Evolutionary conservation across 1,284 basidiomycete genomes (phyloP).

Genomic region (Hemileia vastatrix): DNA sequence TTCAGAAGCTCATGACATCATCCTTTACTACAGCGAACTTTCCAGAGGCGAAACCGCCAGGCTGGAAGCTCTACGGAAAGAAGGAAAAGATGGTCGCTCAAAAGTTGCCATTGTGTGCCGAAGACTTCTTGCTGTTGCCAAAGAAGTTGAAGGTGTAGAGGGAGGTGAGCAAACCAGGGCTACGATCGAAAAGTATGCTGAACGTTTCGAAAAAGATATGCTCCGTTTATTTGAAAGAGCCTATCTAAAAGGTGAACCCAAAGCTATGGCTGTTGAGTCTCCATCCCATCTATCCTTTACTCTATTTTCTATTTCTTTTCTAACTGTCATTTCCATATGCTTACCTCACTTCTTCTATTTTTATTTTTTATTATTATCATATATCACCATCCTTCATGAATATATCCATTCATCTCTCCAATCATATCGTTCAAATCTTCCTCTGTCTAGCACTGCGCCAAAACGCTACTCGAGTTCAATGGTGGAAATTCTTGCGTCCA

Average conservation of each 20-base stretch:
- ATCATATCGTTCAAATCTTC: no score
- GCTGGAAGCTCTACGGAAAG: constrained; percentile 71
- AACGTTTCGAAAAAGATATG: constrained; percentile 98
- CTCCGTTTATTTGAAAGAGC: constrained; percentile 87
- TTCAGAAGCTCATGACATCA: constrained; percentile 86
- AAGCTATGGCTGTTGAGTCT: constrained; percentile 86
- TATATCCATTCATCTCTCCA: no score
- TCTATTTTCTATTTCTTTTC: neutral
- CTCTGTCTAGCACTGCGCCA: constrained; percentile 88
- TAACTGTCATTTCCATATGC: neutral
- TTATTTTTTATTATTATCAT: no score
- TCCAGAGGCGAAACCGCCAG: constrained; percentile 69
- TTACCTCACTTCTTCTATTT: constrained; percentile 2
- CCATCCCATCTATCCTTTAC: neutral
- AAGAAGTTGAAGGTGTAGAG: constrained; percentile 68
- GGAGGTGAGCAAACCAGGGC: constrained; percentile 59
- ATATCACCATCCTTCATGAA: no score
- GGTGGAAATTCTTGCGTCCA: constrained; percentile 93
- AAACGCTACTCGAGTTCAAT: constrained; percentile 94
- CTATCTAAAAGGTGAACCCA: constrained; percentile 91
- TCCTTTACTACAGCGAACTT: constrained; percentile 89
- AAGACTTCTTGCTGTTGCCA: constrained; percentile 75
- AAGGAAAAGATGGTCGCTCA: constrained; percentile 63
- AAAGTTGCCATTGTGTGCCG: constrained; percentile 84
- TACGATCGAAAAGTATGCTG: constrained; percentile 87